phyloP scores from a whole-genome alignment of 768 basidiomycete genomes.

The Naganishia antarctica region DNA sequence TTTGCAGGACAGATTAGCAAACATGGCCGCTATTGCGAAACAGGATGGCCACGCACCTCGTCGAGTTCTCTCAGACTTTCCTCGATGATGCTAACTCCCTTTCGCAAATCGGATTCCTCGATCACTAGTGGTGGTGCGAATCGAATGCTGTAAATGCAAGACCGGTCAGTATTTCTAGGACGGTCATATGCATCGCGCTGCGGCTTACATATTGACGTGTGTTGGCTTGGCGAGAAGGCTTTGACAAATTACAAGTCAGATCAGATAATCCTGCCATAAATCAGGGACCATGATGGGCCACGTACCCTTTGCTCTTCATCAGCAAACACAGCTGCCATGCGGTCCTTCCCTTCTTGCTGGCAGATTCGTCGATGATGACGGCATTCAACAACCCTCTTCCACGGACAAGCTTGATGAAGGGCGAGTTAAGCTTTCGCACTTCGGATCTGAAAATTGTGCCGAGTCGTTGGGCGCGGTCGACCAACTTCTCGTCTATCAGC shows the following conservation, averaged over 20 bases:
- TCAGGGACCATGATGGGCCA: slow-evolving; percentile 2
- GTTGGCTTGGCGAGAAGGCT: slow-evolving; percentile 88
- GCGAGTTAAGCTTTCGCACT: slow-evolving; percentile 52
- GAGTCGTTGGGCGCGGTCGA: slow-evolving; percentile 69
- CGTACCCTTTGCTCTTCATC: slow-evolving; percentile 79
- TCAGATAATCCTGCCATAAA: background rate
- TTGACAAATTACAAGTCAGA: too few relatives aligned
- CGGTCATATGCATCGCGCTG: too few relatives aligned
- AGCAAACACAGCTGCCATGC: slow-evolving; percentile 96
- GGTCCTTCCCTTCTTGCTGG: slow-evolving; percentile 68
- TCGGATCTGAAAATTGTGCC: slow-evolving; percentile 72
- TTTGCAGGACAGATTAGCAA: background rate
- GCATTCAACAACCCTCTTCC: slow-evolving; percentile 88
- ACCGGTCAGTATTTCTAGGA: background rate
- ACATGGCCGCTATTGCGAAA: background rate
- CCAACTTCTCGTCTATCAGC: slow-evolving; percentile 78
- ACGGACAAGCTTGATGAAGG: slow-evolving; percentile 71
- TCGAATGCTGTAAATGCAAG: slow-evolving; percentile 62
- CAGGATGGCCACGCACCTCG: slow-evolving; percentile 55
- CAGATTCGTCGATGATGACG: slow-evolving; percentile 80
- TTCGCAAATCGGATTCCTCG: slow-evolving; percentile 72
- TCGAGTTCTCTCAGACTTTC: slow-evolving; percentile 77
- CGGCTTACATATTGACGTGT: slow-evolving; percentile 79
- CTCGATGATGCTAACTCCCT: slow-evolving; percentile 69
- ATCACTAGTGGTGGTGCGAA: slow-evolving; percentile 96